Conservation (phyloP, 2,329 filamentous ascomycete species). For the Leptographium flavum region DNA sequence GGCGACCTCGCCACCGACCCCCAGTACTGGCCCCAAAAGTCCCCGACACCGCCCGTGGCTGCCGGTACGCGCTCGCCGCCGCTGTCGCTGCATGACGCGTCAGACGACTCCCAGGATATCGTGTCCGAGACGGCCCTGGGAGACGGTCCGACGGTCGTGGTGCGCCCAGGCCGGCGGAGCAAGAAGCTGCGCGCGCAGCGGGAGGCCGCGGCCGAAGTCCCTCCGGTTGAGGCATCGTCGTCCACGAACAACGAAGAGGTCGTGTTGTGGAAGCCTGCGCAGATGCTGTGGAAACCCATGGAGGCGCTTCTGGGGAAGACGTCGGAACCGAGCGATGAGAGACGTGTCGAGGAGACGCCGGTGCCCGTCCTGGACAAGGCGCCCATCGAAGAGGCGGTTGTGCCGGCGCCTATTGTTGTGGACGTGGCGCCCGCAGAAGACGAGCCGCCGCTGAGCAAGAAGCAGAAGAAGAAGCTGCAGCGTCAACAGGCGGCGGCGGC, state of each 20-base stretch:
- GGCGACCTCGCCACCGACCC: slow-evolving; percentile 55
- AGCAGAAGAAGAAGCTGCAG: background rate
- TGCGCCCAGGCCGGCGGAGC: slow-evolving; percentile 4
- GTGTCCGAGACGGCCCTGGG: slow-evolving; percentile 12
- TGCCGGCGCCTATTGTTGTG: too few relatives aligned
- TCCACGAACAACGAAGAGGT: too few relatives aligned
- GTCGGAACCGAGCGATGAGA: too few relatives aligned
- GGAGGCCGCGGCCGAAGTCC: background rate
- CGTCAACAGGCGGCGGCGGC: background rate
- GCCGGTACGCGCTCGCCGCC: background rate
- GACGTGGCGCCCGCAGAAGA: too few relatives aligned
- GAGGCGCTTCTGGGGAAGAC: too few relatives aligned
- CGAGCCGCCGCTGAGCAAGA: background rate
- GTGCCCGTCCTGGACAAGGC: too few relatives aligned
- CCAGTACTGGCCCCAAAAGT: slow-evolving; percentile 41
- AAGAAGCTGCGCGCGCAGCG: slow-evolving; percentile 4
- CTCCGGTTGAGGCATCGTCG: too few relatives aligned
- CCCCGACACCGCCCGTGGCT: slow-evolving; percentile 40
- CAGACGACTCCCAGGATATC: slow-evolving; percentile 26
- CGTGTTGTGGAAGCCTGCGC: too few relatives aligned
- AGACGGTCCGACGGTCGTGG: slow-evolving; percentile 2
- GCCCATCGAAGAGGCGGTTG: too few relatives aligned
- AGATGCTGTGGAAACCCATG: too few relatives aligned
- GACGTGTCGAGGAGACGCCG: too few relatives aligned
- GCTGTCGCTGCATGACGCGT: slow-evolving; percentile 12